Conservation (phyloP, 2,329 filamentous ascomycete genomes). For the Diaporthe capsici region DNA sequence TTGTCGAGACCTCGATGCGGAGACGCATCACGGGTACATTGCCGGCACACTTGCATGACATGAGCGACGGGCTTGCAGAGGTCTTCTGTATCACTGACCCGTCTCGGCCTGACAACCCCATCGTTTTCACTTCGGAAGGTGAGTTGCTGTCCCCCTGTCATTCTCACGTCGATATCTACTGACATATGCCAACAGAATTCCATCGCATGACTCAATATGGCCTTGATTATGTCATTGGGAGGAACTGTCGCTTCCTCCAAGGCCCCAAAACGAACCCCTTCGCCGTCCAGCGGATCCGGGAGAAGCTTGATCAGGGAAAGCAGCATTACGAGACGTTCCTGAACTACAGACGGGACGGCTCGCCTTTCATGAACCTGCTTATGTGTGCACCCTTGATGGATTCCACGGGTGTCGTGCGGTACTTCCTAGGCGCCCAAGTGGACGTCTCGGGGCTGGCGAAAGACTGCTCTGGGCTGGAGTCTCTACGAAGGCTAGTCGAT, state of each 20-base stretch:
- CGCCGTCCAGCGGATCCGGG: constrained; percentile 73
- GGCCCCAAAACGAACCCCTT: constrained; percentile 78
- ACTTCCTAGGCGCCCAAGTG: constrained; percentile 80
- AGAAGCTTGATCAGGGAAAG: constrained; percentile 72
- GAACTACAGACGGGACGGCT: constrained; percentile 84
- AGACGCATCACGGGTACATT: constrained; percentile 77
- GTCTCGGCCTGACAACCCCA: constrained; percentile 79
- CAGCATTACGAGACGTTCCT: constrained; percentile 82
- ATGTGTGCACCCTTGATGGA: constrained; percentile 82
- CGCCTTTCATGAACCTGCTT: constrained; percentile 82
- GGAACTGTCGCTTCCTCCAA: constrained; percentile 85
- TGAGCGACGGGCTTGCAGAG: constrained; percentile 82
- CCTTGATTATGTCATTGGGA: constrained; percentile 75
- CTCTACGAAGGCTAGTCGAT: constrained; percentile 65
- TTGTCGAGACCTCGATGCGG: constrained; percentile 78
- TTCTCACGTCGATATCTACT: constrained; percentile 1
- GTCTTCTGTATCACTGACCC: constrained; percentile 85
- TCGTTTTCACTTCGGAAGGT: constrained; percentile 84
- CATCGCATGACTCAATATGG: constrained; percentile 41
- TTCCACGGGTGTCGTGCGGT: constrained; percentile 75
- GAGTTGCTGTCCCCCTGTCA: constrained; percentile 37
- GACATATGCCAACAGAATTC: constrained; percentile 64
- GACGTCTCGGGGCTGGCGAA: constrained; percentile 79
- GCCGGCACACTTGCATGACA: constrained; percentile 73
- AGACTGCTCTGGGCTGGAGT: constrained; percentile 75